Base-by-base conservation (phyloP, 202 grass and related monocot species). In the Musa balbisiana region DNA sequence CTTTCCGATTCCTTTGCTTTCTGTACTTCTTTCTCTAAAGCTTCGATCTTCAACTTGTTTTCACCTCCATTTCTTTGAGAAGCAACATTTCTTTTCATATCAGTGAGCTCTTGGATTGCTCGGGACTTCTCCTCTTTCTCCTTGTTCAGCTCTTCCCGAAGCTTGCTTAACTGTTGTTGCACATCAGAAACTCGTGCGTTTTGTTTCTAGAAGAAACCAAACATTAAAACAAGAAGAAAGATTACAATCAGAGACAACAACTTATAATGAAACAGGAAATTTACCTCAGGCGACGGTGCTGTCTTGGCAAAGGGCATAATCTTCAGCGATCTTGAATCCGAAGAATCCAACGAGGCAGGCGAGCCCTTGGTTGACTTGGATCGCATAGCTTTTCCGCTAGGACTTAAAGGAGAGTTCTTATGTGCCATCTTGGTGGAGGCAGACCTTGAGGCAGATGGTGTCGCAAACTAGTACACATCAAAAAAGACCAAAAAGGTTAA, bases 1-100 rank as follows among this genome's bases (percentile, higher is more conserved):
- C 88, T 88, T 77, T 94, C 91, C 26, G 95, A 94, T 73, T 92
- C 83, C 85, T 94, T 99, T 43, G 85, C 84, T 73, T 72, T 90
- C 54, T 88, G 88, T 12, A 80, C 84, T 78, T 98, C 95, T 56
- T 69, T 81, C 69, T 92, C 81, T 19, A 91, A 50, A 1, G 69
- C 16, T n/a, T 64, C 85, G 4, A 52, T 72, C 64, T 55, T 80
- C 24, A 3, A 29, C 3, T 10, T 17, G 11, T 2, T 17, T 13
- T 24, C 51, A 3, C 52, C 25, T 29, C 22, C 11, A 9, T 20
- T 56, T 17, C 17, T 56, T 9, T 74, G 72, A 3, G 72, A 74
- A 2, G 16, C 11, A 43, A 51, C 5, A 16, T 3, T 52, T 62
- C 52, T 77, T 62, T 66, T 77, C 49, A 77, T 10, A 19, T 64